phyloP scores from a whole-genome alignment of 306 rosid species.

The Castanospermum australe region DNA sequence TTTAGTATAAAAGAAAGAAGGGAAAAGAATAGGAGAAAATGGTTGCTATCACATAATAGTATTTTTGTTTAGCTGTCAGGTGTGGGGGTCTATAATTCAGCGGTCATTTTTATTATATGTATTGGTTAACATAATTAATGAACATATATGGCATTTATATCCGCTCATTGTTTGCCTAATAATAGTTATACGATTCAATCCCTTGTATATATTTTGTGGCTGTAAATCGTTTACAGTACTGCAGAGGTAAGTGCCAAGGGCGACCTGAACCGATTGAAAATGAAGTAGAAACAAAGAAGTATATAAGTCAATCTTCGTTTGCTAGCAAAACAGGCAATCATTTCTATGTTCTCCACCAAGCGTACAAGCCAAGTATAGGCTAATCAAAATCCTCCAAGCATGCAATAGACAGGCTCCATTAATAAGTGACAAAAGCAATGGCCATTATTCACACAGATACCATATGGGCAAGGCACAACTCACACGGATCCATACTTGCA shows the following conservation, averaged over 20 bases:
- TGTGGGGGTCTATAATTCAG: neutral
- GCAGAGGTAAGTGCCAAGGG: neutral
- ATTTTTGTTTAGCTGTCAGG: too few species aligned
- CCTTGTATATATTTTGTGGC: neutral
- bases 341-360: neutral
- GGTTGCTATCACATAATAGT: too few species aligned
- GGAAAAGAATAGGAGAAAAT: too few species aligned
- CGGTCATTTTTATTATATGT: neutral
- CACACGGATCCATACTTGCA: neutral
- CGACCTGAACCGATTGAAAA: neutral
- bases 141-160: neutral
- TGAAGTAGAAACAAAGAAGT: neutral
- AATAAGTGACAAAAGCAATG: neutral
- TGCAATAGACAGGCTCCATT: slow-evolving; percentile 1
- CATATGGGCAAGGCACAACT: neutral
- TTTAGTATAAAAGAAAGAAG: too few species aligned
- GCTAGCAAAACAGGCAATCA: neutral
- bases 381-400: neutral
- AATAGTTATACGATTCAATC: neutral
- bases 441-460: slow-evolving; percentile 11
- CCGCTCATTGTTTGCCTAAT: neutral
- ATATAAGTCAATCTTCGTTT: neutral
- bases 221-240: neutral
- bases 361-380: neutral
- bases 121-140: neutral